Conservation (phyloP, 371 early-diverging fungal species). For the Thermomucor indicae-seudaticae region DNA sequence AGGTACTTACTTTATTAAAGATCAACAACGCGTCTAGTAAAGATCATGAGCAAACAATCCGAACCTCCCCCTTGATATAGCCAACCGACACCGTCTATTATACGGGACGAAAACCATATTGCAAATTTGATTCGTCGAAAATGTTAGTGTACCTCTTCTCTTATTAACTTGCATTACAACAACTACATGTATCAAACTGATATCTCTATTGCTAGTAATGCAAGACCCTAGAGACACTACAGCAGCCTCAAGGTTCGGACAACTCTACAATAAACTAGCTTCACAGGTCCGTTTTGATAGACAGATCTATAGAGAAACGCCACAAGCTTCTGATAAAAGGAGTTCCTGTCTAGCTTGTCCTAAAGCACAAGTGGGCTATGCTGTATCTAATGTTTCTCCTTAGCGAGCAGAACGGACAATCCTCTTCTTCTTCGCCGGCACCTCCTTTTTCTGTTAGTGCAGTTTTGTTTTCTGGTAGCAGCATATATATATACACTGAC, state of each 20-base stretch:
- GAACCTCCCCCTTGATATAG: no score
- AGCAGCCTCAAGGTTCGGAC: slow-evolving; percentile 62
- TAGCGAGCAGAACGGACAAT: slow-evolving; percentile 31
- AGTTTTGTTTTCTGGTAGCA: slow-evolving; percentile 7
- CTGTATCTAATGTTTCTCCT: slow-evolving; percentile 65
- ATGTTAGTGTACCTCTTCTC: no score
- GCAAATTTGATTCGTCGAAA: slow-evolving; percentile 67
- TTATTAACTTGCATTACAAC: background rate
- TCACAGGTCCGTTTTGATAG: slow-evolving; percentile 39
- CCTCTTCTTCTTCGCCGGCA: slow-evolving; percentile 4
- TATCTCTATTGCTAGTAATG: slow-evolving; percentile 28
- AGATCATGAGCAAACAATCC: no score
- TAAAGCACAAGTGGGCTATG: slow-evolving; percentile 66
- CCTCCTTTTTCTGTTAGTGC: no score
- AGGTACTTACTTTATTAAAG: no score
- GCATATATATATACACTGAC: slow-evolving; percentile 4
- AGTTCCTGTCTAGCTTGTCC: slow-evolving; percentile 39
- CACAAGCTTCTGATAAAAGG: no score
- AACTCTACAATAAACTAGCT: slow-evolving; percentile 57
- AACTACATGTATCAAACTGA: background rate
- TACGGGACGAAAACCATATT: slow-evolving; percentile 58
- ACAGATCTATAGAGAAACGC: background rate
- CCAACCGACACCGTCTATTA: slow-evolving; percentile 54
- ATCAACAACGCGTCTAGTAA: no score
- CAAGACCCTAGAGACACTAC: slow-evolving; percentile 43